phyloP scores from a whole-genome alignment of 2,329 filamentous ascomycete species.

The Dactylellina haptotyla region DNA sequence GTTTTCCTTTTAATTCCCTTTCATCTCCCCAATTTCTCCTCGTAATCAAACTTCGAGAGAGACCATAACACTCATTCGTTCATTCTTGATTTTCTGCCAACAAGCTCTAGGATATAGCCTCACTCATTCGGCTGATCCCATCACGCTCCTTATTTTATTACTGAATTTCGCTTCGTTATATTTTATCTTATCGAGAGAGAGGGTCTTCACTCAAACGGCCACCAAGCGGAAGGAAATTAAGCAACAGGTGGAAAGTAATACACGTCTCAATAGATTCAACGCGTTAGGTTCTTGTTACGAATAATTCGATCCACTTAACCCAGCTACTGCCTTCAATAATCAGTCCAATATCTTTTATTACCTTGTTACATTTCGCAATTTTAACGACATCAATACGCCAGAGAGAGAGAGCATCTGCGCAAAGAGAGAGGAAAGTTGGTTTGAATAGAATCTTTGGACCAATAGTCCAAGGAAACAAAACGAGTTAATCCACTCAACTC shows the following conservation, averaged over 20 bases:
- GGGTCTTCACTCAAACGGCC: constrained; percentile 32
- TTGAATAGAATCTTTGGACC: constrained; percentile 40
- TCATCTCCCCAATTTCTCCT: constrained; percentile 55
- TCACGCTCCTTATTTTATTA: constrained; percentile 58
- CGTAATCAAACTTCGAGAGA: constrained; percentile 55
- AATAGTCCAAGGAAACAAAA: constrained; percentile 33
- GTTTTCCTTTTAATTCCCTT: constrained; percentile 55
- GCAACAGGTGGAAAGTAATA: constrained; percentile 54
- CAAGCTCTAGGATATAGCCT: constrained; percentile 57
- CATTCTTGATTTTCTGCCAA: constrained; percentile 55
- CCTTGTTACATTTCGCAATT: constrained; percentile 47
- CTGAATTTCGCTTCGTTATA: constrained; percentile 54
- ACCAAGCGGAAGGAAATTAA: constrained; percentile 35
- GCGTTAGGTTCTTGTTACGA: constrained; percentile 51
- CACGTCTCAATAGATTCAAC: constrained; percentile 49
- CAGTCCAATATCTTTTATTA: constrained; percentile 44
- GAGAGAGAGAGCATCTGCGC: constrained; percentile 28
- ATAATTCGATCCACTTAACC: constrained; percentile 49
- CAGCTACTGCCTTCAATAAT: constrained; percentile 16
- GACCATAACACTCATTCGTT: constrained; percentile 54
- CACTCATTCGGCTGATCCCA: constrained; percentile 59
- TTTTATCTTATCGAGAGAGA: constrained; percentile 54
- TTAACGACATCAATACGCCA: constrained; percentile 54
- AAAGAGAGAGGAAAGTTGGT: constrained; percentile 37
- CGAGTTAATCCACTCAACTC: constrained; percentile 31